phyloP scores from a whole-genome alignment of 1,284 basidiomycete genomes.

The Malassezia furfur region DNA sequence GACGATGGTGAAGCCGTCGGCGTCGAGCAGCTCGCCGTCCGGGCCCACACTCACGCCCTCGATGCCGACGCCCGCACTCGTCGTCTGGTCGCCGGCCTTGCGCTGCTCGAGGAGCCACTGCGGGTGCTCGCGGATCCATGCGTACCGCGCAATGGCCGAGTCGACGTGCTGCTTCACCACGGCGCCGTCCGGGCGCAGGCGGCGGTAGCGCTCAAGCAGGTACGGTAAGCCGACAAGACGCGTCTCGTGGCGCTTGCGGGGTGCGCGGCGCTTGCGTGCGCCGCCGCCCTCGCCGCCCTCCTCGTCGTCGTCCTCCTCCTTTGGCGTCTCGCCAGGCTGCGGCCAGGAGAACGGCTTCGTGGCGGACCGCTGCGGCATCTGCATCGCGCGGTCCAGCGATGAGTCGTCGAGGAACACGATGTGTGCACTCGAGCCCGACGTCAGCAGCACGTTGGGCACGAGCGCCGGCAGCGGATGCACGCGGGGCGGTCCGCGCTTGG shows the following conservation, averaged over 20 bases:
- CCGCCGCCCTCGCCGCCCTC: background rate
- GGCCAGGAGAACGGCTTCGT: constrained; percentile 16
- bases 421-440: constrained; percentile 30
- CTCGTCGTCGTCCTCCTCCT: constrained; percentile 1
- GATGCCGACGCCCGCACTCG: constrained; percentile 25
- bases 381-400: constrained; percentile 26
- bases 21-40: constrained; percentile 41
- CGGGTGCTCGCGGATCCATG: constrained; percentile 34
- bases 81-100: constrained; percentile 3
- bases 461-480: constrained; percentile 22
- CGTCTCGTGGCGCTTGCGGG: background rate
- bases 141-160: constrained; percentile 26
- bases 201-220: constrained; percentile 23
- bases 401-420: constrained; percentile 36
- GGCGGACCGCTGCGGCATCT: constrained; percentile 7
- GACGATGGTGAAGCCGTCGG: constrained; percentile 46
- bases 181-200: constrained; percentile 24
- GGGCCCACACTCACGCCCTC: constrained; percentile 36
- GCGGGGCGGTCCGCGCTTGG: constrained; percentile 13
- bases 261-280: background rate
- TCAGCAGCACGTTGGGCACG: constrained; percentile 22
- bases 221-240: constrained; percentile 25
- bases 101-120: constrained; percentile 22
- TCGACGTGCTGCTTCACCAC: constrained; percentile 28
- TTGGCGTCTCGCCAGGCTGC: background rate